Evolutionary conservation across 345 rosid species (phyloP).

Genomic region (Dovyalis caffra): DNA sequence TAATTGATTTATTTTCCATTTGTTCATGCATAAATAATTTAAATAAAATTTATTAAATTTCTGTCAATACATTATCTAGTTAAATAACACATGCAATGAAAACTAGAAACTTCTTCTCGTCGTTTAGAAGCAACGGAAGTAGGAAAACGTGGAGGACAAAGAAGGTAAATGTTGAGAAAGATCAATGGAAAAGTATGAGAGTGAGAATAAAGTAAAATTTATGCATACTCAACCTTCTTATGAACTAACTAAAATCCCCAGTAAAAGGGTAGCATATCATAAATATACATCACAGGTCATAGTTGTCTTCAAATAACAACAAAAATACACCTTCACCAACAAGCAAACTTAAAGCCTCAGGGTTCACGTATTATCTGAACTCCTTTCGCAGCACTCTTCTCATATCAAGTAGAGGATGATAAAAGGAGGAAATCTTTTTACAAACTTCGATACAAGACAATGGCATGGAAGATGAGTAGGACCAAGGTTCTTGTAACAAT

Average conservation of each 20-base stretch:
- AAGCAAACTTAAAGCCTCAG: conserved; percentile 32
- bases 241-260: no score
- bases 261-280: no score
- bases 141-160: no score
- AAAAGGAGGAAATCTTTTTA: conserved; percentile 13
- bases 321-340: conserved; percentile 8
- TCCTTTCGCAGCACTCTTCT: conserved; percentile 19
- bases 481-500: background rate
- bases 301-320: conserved; percentile 9
- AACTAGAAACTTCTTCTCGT: no score
- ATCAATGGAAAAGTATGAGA: no score
- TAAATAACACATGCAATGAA: background rate
- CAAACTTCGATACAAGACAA: conserved; percentile 14
- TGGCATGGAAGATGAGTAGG: background rate
- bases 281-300: conserved; percentile 27
- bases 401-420: background rate
- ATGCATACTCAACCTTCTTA: no score
- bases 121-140: no score
- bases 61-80: background rate
- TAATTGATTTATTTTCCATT: background rate
- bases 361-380: conserved; percentile 21
- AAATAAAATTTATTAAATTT: background rate
- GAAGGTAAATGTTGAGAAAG: background rate
- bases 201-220: no score
- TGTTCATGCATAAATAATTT: background rate